phyloP scores from a whole-genome alignment of 108 stramenopile species.

The Cyclotella atomus region DNA sequence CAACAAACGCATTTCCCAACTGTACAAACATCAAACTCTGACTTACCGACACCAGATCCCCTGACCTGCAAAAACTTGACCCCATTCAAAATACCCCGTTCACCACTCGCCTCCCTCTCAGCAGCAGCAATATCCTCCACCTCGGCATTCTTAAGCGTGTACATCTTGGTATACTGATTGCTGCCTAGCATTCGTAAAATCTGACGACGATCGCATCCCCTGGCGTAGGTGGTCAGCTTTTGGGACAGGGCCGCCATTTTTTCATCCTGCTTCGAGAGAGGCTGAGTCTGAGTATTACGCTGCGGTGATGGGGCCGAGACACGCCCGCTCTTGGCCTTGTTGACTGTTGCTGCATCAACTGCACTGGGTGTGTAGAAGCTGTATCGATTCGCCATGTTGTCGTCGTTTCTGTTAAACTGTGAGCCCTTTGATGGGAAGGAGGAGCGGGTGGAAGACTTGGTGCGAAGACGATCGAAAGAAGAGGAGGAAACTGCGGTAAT shows the following conservation, averaged over 20 bases:
- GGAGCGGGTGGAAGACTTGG: too few species aligned
- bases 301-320: neutral
- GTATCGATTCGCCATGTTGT: conserved; percentile 1
- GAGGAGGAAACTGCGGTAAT: too few species aligned
- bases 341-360: neutral
- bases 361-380: conserved; percentile 2
- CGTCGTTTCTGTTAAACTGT: too few species aligned
- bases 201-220: conserved; percentile 43
- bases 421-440: too few species aligned
- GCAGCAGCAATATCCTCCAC: conserved; percentile 58
- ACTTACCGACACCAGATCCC: conserved; percentile 1
- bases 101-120: conserved; percentile 59
- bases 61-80: conserved; percentile 46
- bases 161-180: conserved; percentile 28
- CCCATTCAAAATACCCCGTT: conserved; percentile 62
- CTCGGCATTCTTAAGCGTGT: conserved; percentile 18
- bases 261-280: neutral
- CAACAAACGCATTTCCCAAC: too few species aligned
- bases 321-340: neutral
- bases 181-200: conserved; percentile 18
- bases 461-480: too few species aligned
- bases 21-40: too few species aligned
- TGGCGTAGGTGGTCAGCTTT: conserved; percentile 29
- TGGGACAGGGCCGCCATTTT: conserved; percentile 8
- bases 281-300: neutral